A percentile compares a stretch with the other conserved stretches of the same genome.
Evolutionary conservation across 2,329 filamentous ascomycete genomes (phyloP).

Genomic region (Hypoxylon sp.): DNA sequence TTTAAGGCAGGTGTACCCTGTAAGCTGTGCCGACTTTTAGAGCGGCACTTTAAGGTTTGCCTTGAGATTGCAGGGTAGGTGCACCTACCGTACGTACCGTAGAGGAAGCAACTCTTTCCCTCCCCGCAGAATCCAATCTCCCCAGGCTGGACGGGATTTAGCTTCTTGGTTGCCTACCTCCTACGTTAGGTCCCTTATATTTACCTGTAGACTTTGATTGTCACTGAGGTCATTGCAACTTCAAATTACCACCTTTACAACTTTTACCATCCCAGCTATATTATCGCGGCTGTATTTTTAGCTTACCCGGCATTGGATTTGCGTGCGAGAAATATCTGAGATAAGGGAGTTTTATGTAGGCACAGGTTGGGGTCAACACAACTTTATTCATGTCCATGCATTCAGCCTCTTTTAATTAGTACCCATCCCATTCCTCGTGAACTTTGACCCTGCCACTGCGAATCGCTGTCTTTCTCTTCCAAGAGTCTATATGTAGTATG

Average conservation of each 20-base stretch:
- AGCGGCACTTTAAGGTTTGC: not conserved
- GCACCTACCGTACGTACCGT: too few relatives aligned
- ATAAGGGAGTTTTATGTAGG: slow-evolving; percentile 20
- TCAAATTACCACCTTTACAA: slow-evolving; percentile 6
- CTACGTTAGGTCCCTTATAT: too few relatives aligned
- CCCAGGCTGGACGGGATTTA: slow-evolving; percentile 1
- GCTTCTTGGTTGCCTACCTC: not conserved
- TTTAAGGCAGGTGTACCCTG: too few relatives aligned
- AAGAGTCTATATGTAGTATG: slow-evolving; percentile 32
- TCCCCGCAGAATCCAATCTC: slow-evolving; percentile 24
- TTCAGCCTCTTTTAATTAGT: slow-evolving; percentile 19
- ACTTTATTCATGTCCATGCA: slow-evolving; percentile 17
- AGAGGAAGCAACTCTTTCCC: slow-evolving; percentile 4
- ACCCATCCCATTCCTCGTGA: slow-evolving; percentile 16
- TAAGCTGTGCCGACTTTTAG: too few relatives aligned
- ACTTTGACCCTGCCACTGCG: slow-evolving; percentile 10
- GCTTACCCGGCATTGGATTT: slow-evolving; percentile 23
- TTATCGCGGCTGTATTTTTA: slow-evolving; percentile 34
- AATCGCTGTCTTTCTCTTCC: slow-evolving; percentile 15
- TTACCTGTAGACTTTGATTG: slow-evolving; percentile 3
- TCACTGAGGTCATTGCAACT: slow-evolving; percentile 48
- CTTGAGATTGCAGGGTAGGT: slow-evolving; percentile 11
- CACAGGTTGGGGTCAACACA: slow-evolving; percentile 25
- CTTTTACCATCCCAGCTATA: slow-evolving; percentile 3
- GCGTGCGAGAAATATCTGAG: slow-evolving; percentile 1